These are phyloP conservation scores for Myxozyma neotropica DNA, from an alignment of 805 yeast species.

Conservation along the genomic window DNA sequence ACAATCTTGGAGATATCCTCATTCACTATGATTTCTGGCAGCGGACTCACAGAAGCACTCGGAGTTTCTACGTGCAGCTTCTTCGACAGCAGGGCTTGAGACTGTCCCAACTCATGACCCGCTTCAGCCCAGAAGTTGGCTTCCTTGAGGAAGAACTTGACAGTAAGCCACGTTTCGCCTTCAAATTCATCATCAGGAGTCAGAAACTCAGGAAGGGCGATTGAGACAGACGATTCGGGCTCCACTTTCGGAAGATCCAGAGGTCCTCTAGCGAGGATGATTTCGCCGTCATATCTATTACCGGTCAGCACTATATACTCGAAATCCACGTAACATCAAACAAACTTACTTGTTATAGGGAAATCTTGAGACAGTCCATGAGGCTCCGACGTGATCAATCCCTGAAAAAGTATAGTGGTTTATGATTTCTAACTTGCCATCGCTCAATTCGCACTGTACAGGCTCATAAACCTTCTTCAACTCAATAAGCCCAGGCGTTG, in stretches of 20 bases:
- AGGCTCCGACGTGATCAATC: conserved; percentile 26
- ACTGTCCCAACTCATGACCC: conserved; percentile 40
- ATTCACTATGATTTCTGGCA: no score
- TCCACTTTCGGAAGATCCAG: neutral
- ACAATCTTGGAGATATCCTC: neutral
- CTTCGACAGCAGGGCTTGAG: conserved; percentile 28
- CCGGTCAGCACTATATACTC: no score
- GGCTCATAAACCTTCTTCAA: conserved; percentile 45
- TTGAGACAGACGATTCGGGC: neutral
- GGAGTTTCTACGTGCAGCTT: no score
- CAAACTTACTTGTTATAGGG: conserved; percentile 2
- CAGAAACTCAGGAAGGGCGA: neutral
- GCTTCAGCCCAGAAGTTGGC: conserved; percentile 32
- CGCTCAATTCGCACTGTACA: conserved; percentile 38
- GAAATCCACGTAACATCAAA: no score
- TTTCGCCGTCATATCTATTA: neutral
- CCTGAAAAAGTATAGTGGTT: conserved; percentile 37
- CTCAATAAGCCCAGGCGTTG: conserved; percentile 45
- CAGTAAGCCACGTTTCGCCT: conserved; percentile 19
- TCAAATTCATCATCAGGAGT: neutral
- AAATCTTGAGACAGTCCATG: conserved; percentile 4
- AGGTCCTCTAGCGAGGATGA: neutral
- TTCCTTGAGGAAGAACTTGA: conserved; percentile 24
- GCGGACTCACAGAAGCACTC: no score
- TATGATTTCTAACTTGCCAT: conserved; percentile 24